Conservation (phyloP, 163 green algal species). For the Botryococcus braunii region DNA sequence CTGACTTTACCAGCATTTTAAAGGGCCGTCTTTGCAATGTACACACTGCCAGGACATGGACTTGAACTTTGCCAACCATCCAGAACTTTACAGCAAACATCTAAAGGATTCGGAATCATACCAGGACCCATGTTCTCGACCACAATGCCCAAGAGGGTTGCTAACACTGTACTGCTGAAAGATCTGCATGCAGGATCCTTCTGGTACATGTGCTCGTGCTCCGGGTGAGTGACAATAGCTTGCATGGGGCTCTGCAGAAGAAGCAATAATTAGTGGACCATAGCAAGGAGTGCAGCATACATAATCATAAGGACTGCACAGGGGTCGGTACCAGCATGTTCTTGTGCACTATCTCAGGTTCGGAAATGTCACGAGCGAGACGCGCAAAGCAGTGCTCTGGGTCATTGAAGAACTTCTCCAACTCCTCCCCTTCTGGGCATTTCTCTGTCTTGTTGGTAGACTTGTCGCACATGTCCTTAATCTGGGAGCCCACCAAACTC, state of each 20-base stretch:
- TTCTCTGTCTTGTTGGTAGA: too few relatives aligned
- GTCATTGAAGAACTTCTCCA: constrained; percentile 1
- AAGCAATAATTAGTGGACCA: not conserved
- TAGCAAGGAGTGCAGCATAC: not conserved
- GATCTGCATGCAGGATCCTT: constrained; percentile 8
- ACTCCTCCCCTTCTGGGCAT: not conserved
- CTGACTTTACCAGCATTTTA: too few relatives aligned
- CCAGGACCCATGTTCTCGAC: constrained; percentile 5
- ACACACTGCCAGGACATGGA: too few relatives aligned
- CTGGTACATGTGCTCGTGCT: constrained; percentile 6
- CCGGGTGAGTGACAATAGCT: constrained; percentile 2
- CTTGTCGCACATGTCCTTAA: too few relatives aligned
- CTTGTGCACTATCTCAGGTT: not conserved
- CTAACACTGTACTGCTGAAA: not conserved
- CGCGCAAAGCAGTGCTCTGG: constrained; percentile 1
- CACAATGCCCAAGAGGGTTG: not conserved
- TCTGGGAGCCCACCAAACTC: too few relatives aligned
- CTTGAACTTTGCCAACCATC: too few relatives aligned
- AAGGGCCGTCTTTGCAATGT: too few relatives aligned
- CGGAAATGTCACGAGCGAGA: not conserved
- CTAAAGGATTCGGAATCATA: too few relatives aligned
- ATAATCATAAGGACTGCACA: not conserved
- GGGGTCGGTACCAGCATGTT: too few relatives aligned
- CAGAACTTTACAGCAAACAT: too few relatives aligned
- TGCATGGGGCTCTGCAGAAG: constrained; percentile 1